Evolutionary conservation across 768 basidiomycete species (phyloP), one percentile per base, ranked within the genome.

Genomic region (Tylopilus balloui): DNA sequence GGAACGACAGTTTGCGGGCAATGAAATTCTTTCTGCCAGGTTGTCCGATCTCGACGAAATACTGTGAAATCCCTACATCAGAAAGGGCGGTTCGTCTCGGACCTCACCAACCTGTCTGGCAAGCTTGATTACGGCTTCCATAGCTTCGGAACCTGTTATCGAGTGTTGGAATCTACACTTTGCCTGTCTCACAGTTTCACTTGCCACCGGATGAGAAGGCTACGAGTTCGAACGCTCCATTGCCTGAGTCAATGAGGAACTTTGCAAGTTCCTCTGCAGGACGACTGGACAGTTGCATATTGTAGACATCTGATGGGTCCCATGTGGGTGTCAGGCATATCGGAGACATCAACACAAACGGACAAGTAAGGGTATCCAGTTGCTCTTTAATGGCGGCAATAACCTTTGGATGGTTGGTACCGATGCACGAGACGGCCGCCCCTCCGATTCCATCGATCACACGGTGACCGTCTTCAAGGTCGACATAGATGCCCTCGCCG

Each of bases 121-220:
- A 3, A 90, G 75, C 67, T 94, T 94, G 47, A 92, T 74, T n/a
- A 81, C 84, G 49, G 80, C 78, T 55, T 94, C 92, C 86, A 92
- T 88, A 0, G 91, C 90, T 66, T 94, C 92, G 3, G 90, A 86
- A 41, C 90, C 89, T 91, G 45, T 52, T 45, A 29, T 47, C 27
- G 4, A 40, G 23, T 11, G 39, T 51, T 38, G n/a, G n/a, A 29
- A 34, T 17, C 9, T 20, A 38, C 11, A 17, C 38, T 44, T 20
- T 37, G 11, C 28, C 15, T 5, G 28, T 17, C 35, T 50, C 6
- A 1, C 4, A 37, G 4, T 20, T 20, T 25, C 24, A 59, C 72
- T 49, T 56, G 79, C 91, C 91, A 66, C 90, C 89, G 36, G 86
- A 83, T 15, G 81, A 75, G 61, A 91, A 91, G 2, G 82, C 83